Conservation (phyloP, 2,329 filamentous ascomycete genomes). For the Aspergillus fumigatiaffinis region DNA sequence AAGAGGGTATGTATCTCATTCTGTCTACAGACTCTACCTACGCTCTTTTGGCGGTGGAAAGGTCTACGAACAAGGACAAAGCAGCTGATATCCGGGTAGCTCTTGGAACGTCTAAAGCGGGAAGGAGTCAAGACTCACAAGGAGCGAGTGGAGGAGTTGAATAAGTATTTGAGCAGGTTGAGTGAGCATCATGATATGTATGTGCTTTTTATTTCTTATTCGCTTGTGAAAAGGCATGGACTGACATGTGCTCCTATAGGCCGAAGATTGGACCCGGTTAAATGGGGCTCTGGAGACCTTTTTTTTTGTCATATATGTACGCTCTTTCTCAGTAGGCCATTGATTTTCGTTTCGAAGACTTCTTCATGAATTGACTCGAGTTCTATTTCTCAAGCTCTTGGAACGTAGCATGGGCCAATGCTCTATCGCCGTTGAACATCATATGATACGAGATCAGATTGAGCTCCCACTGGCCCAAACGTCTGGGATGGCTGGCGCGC, state of each 20-base stretch:
- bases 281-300: constrained; percentile 1
- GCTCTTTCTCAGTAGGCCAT: not conserved
- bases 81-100: constrained; percentile 44
- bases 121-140: constrained; percentile 96
- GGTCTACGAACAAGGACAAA: not conserved
- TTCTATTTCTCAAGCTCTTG: not conserved
- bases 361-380: not conserved
- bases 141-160: constrained; percentile 90
- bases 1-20: constrained; percentile 62
- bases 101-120: constrained; percentile 74
- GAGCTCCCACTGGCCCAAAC: not conserved
- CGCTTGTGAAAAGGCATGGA: not conserved
- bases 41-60: constrained; percentile 1
- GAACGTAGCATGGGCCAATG: not conserved
- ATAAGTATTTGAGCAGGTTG: constrained; percentile 84
- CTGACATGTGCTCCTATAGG: constrained; percentile 23
- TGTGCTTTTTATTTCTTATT: constrained; percentile 19
- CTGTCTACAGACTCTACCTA: constrained; percentile 2
- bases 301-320: not conserved
- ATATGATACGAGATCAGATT: not conserved
- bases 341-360: not conserved
- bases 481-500: not conserved
- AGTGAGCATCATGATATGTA: constrained; percentile 98
- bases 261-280: constrained; percentile 42
- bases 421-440: not conserved